Evolutionary conservation across 2,329 filamentous ascomycete species (phyloP), one percentile per base, ranked within the genome.

Genomic region (Cladorrhinum sp.): DNA sequence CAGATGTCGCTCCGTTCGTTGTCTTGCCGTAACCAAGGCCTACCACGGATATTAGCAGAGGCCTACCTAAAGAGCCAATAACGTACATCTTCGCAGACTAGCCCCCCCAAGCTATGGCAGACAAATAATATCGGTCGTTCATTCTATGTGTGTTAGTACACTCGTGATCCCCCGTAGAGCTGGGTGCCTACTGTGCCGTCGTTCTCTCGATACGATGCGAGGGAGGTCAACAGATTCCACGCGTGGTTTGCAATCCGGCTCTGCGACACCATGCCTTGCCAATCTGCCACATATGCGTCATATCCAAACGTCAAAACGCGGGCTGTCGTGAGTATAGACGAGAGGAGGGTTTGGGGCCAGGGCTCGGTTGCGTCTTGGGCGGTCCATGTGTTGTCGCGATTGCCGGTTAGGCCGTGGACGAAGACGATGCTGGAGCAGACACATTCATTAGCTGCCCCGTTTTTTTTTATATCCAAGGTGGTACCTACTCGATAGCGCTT

Each of bases 291-390:
- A 32, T 41, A 51, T 24, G 71, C 69, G 59, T 74, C 67, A 55
- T 76, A 75, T 55, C 73, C 72, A 50, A 68, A 74, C 0, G 69
- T 70, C 18, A 75, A 65, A 7, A 75, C 56, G 16, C 72, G 67
- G 12, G 70, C 69, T 23, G 62, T 68, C 3, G 67, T 62, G 49
- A 74, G 53, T 55, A 65, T 63, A 8, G 62, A 52, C 4, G 72
- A 64, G 10, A 75, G 68, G 13, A 75, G 63, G 6, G 55, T 55
- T 38, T 71, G 55, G 5, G 70, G 71, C 73, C 71, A 75, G n/a
- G 69, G 68, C 49, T 57, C 61, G 22, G 54, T 50, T 23, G 58
- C 62, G 49, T 60, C 59, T n/a, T 48, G 50, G 41, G 69, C 69
- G 18, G 68, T 72, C 73, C 73, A 75, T 10, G 72, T 73, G 8